Base-by-base conservation (phyloP, 108 stramenopile genomes). In the Cyclotella choctawhatcheeana region DNA sequence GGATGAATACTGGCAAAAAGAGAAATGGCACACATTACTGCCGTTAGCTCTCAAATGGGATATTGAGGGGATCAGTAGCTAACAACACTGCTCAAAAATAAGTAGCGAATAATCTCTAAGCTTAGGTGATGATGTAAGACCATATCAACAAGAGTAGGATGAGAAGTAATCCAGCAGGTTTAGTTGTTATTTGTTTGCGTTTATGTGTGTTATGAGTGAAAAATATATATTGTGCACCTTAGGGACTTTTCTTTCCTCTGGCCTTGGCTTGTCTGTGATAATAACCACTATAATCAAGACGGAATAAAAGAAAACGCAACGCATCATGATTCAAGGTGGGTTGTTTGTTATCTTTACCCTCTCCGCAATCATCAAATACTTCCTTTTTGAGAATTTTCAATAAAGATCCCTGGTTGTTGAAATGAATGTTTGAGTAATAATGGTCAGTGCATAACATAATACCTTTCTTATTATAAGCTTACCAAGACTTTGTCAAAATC, bases 1-100 rank as follows among this genome's bases (percentile, higher is more conserved):
- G 94, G 94, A 90, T 89, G 88, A 95, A 95, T 79, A 95, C 94
- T 7, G 94, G 94, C 44, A 95, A 95, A 82, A 95, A 95, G 68
- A 74, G 94, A 62, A 93, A 87, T 67, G 94, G 94, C 45, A 95
- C 94, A n/a, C 90, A 91, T 66, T 74, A 84, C 43, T 54, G 60
- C 47, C 68, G 84, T 58, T 84, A 77, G 50, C n/a, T n/a, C n/a
- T n/a, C n/a, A n/a, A n/a, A n/a, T n/a, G n/a, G n/a, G n/a, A n/a
- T n/a, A 31, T 33, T 13, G 3, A 2, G 32, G 56, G 56, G 3
- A 4, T n/a, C 13, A 8, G 29, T 17, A 22, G 51, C 24, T 52
- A 52, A 17, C 18, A n/a, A 18, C 18, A 50, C 37, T n/a, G n/a
- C n/a, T n/a, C n/a, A n/a, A n/a, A n/a, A n/a, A n/a, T n/a, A n/a